These are phyloP conservation scores for Dictyostelium citrinum DNA, from an alignment of 78 protist genomes.

Conservation along the genomic window DNA sequence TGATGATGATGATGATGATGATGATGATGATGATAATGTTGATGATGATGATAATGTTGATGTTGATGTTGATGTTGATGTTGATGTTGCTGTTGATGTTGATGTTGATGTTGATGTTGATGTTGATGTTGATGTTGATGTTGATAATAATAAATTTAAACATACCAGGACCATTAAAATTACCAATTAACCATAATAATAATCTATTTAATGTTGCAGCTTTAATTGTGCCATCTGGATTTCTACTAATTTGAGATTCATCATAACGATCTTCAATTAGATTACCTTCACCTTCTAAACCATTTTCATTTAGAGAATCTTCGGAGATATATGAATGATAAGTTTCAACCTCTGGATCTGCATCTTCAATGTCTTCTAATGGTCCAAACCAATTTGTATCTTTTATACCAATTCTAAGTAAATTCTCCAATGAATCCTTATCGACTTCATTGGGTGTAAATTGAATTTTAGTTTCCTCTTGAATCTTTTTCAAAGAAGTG, in stretches of 20 bases:
- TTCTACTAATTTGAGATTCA: conserved; percentile 18
- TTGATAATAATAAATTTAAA: background rate
- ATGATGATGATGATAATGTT: too few relatives aligned
- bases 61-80: too few relatives aligned
- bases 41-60: too few relatives aligned
- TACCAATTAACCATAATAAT: conserved; percentile 45
- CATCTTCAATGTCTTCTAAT: background rate
- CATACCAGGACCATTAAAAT: conserved; percentile 31
- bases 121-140: background rate
- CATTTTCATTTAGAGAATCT: background rate
- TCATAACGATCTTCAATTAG: conserved; percentile 39
- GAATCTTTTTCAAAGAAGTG: conserved; percentile 35
- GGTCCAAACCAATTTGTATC: conserved; percentile 58
- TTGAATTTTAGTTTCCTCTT: conserved; percentile 56
- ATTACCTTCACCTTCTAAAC: conserved; percentile 13
- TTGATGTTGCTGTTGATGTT: too few relatives aligned
- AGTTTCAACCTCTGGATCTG: conserved; percentile 71
- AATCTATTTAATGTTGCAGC: conserved; percentile 53
- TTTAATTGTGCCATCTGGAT: conserved; percentile 52
- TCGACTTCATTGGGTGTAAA: conserved; percentile 51
- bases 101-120: too few relatives aligned
- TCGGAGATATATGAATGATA: conserved; percentile 63
- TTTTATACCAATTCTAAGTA: conserved; percentile 52
- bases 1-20: too few relatives aligned
- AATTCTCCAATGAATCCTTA: conserved; percentile 17